These are phyloP conservation scores for Choiromyces venosus DNA, from an alignment of 495 filamentous ascomycete species.

Conservation along the genomic window DNA sequence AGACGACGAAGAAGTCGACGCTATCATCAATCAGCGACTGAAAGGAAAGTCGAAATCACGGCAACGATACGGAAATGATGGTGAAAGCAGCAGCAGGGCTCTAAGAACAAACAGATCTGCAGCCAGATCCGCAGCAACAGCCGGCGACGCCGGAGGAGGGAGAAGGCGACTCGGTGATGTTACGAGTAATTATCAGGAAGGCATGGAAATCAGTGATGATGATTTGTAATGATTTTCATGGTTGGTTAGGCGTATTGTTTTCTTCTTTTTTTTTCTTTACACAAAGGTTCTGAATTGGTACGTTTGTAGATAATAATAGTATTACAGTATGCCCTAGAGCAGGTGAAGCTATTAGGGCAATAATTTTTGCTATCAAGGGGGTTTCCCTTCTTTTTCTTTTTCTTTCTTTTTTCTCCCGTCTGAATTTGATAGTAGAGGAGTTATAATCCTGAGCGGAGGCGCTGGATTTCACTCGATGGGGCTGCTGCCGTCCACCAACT, in stretches of 20 bases:
- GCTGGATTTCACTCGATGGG: background rate
- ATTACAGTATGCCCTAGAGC: background rate
- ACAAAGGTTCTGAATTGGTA: background rate
- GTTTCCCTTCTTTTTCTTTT: slow-evolving; percentile 14
- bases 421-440: background rate
- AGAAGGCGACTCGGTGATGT: slow-evolving; percentile 38
- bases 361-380: background rate
- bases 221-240: slow-evolving; percentile 21
- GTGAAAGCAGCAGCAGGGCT: slow-evolving; percentile 20
- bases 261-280: background rate
- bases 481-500: background rate
- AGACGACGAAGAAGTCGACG: slow-evolving; percentile 36
- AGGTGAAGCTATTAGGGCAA: background rate
- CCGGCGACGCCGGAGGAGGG: slow-evolving; percentile 8
- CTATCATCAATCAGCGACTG: slow-evolving; percentile 21
- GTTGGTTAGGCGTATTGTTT: background rate
- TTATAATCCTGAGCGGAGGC: background rate
- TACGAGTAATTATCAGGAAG: slow-evolving; percentile 36
- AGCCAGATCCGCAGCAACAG: background rate
- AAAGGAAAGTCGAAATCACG: slow-evolving; percentile 27
- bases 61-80: slow-evolving; percentile 24
- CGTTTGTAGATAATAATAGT: background rate
- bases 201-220: slow-evolving; percentile 40
- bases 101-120: slow-evolving; percentile 12
- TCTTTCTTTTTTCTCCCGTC: background rate